These are phyloP conservation scores for Alternaria dauci DNA, from an alignment of 2,329 filamentous ascomycete genomes.

Conservation along the genomic window DNA sequence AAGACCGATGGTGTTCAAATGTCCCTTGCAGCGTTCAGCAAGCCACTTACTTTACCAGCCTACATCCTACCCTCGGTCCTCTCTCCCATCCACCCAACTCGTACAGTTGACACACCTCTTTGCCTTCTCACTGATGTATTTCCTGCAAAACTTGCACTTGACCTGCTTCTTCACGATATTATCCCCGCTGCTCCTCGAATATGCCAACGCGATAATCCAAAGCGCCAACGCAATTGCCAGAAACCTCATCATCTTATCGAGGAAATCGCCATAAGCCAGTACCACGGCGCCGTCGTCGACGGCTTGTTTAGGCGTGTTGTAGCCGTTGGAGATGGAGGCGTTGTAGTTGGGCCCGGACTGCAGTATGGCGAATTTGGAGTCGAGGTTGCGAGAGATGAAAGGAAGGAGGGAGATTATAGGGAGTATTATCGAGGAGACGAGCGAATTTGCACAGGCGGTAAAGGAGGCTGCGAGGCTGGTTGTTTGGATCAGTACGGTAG, in stretches of 20 bases:
- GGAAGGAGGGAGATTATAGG: constrained; percentile 74
- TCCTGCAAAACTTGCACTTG: constrained; percentile 73
- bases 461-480: constrained; percentile 73
- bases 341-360: constrained; percentile 62
- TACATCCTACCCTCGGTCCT: constrained; percentile 47
- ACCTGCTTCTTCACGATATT: constrained; percentile 75
- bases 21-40: neutral
- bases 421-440: constrained; percentile 74
- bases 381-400: constrained; percentile 74
- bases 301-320: constrained; percentile 75
- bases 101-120: constrained; percentile 65
- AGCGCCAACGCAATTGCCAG: constrained; percentile 70
- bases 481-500: neutral
- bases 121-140: constrained; percentile 70
- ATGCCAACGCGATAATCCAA: constrained; percentile 69
- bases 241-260: constrained; percentile 72
- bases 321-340: constrained; percentile 58
- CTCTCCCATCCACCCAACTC: constrained; percentile 65
- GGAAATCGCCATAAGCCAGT: constrained; percentile 75
- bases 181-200: constrained; percentile 68
- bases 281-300: constrained; percentile 75
- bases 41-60: neutral
- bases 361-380: constrained; percentile 76
- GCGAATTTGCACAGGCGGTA: constrained; percentile 74
- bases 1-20: neutral